Conservation (phyloP, 75 land plant genomes). For the Larix kaempferi region DNA sequence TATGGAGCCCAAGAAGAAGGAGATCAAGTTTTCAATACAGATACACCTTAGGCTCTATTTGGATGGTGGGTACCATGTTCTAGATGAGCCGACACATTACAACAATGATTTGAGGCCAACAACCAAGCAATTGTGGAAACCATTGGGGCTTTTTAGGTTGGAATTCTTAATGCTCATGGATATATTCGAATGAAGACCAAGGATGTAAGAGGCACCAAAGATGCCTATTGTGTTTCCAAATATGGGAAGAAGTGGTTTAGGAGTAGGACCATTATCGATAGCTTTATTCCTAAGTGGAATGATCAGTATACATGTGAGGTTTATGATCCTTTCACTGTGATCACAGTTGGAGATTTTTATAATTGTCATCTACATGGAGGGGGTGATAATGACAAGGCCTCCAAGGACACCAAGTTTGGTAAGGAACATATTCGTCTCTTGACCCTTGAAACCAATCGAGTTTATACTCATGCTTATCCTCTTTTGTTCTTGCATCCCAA, state of each 20-base stretch:
- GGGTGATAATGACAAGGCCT: background rate
- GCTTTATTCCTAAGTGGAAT: slow-evolving; percentile 35
- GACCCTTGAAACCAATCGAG: no score
- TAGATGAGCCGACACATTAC: slow-evolving; percentile 43
- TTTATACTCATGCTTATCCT: no score
- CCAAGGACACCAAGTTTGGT: no score
- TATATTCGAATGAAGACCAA: no score
- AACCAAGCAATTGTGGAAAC: no score
- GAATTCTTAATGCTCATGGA: slow-evolving; percentile 27
- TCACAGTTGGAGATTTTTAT: slow-evolving; percentile 33
- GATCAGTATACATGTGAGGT: slow-evolving; percentile 56
- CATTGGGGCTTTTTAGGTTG: slow-evolving; percentile 38
- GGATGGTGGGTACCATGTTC: slow-evolving; percentile 53
- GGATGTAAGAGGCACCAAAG: slow-evolving; percentile 27
- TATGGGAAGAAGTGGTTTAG: slow-evolving; percentile 54
- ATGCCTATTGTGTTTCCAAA: slow-evolving; percentile 51
- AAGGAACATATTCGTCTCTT: no score
- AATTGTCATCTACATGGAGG: slow-evolving; percentile 28
- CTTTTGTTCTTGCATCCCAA: no score
- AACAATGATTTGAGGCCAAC: slow-evolving; percentile 41
- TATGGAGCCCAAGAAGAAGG: no score
- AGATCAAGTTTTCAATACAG: slow-evolving; percentile 6
- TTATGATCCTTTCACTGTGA: no score
- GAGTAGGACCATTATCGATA: slow-evolving; percentile 37
- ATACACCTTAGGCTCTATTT: slow-evolving; percentile 29